A percentile compares a stretch with the other conserved stretches of the same genome.
These are phyloP conservation scores for Aspergillus bridgeri DNA, from an alignment of 495 filamentous ascomycete species.

Conservation along the genomic window DNA sequence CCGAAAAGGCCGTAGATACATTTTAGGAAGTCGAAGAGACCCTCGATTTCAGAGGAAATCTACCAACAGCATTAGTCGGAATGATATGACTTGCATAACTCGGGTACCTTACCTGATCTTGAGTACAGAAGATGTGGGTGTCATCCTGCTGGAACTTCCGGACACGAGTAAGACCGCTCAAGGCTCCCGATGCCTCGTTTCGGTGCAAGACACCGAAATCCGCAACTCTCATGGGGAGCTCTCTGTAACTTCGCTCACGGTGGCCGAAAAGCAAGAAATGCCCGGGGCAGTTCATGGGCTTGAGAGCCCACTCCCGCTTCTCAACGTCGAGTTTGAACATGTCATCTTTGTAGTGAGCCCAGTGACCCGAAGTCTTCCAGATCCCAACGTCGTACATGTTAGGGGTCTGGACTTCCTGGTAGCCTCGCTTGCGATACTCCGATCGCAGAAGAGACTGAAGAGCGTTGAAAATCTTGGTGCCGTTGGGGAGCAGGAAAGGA, in stretches of 20 bases:
- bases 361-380: conserved; percentile 94
- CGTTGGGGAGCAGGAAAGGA: conserved; percentile 91
- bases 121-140: conserved; percentile 85
- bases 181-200: conserved; percentile 89
- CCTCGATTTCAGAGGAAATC: conserved; percentile 78
- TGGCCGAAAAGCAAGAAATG: conserved; percentile 76
- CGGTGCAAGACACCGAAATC: conserved; percentile 95
- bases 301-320: conserved; percentile 75
- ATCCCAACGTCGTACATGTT: conserved; percentile 91
- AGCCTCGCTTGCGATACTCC: conserved; percentile 90
- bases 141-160: conserved; percentile 95
- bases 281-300: conserved; percentile 98
- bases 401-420: conserved; percentile 91
- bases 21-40: conserved; percentile 82
- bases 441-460: conserved; percentile 73
- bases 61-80: conserved; percentile 29
- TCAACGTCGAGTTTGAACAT: conserved; percentile 94
- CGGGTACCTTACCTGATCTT: conserved; percentile 57
- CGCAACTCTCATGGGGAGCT: conserved; percentile 84
- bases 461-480: conserved; percentile 87
- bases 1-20: conserved; percentile 85
- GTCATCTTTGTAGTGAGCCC: conserved; percentile 92
- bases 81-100: not conserved
- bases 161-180: conserved; percentile 87
- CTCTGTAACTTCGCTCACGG: conserved; percentile 77